Percentiles rank a stretch among this genome's conserved stretches.
Evolutionary conservation across 73 alveolate species (phyloP).

Genomic region (Symbiodinium natans): DNA sequence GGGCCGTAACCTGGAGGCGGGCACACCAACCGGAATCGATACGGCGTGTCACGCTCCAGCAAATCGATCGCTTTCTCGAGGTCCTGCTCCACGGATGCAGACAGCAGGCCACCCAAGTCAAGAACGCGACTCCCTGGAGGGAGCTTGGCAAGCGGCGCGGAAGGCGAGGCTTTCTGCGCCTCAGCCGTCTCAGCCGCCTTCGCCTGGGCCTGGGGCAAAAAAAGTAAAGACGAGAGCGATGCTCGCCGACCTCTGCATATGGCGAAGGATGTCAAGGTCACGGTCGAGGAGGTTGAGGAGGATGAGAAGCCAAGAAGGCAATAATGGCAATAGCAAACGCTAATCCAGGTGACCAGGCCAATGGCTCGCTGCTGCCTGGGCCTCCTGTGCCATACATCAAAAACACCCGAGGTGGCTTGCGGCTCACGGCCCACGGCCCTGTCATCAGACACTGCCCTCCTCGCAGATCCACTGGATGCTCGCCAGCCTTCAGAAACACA

Average conservation of each 20-base stretch:
- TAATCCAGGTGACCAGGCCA: neutral
- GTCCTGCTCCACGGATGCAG: conserved; percentile 26
- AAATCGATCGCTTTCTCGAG: conserved; percentile 37
- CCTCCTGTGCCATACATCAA: neutral
- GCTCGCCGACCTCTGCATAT: neutral
- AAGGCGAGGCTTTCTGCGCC: too few species aligned
- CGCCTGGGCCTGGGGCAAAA: neutral
- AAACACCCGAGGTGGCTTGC: neutral
- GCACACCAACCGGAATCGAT: conserved; percentile 62
- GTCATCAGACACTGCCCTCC: neutral
- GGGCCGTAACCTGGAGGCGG: conserved; percentile 76
- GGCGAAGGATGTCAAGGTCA: too few species aligned
- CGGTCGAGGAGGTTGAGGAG: too few species aligned
- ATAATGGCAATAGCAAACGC: neutral
- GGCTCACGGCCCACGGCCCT: neutral
- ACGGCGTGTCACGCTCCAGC: conserved; percentile 68
- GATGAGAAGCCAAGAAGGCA: neutral
- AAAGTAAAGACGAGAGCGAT: neutral
- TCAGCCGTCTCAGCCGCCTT: neutral
- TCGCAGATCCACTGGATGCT: neutral
- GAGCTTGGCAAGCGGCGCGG: neutral
- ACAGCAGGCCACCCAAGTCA: conserved; percentile 29
- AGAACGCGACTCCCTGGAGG: neutral
- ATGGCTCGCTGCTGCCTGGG: neutral
- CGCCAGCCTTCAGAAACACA: neutral